phyloP scores from a whole-genome alignment of 1,284 basidiomycete species.

The Trichosporon sp. region DNA sequence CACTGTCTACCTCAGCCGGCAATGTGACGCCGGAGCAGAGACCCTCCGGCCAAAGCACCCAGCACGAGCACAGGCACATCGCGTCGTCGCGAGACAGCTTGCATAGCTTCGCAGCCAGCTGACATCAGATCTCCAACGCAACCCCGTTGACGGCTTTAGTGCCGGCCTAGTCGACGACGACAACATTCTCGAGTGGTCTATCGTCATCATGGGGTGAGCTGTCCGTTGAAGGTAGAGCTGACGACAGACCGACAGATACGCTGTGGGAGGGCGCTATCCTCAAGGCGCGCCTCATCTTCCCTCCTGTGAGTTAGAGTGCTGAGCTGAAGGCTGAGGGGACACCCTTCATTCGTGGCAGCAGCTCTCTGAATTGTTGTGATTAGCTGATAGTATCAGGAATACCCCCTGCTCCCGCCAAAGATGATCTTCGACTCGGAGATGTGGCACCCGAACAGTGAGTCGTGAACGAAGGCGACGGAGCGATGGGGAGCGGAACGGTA shows the following conservation, averaged over 20 bases:
- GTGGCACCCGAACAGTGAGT: slow-evolving; percentile 97
- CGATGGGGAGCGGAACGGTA: not conserved
- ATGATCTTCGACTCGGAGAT: slow-evolving; percentile 93
- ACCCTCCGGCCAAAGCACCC: not conserved
- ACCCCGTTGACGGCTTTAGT: slow-evolving; percentile 87
- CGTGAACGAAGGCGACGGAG: not conserved
- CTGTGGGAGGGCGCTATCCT: slow-evolving; percentile 91
- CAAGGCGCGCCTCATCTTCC: slow-evolving; percentile 80
- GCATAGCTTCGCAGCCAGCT: too few relatives aligned
- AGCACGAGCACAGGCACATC: too few relatives aligned
- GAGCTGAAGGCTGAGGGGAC: too few relatives aligned
- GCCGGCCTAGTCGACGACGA: slow-evolving; percentile 89
- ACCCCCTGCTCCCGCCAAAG: slow-evolving; percentile 86
- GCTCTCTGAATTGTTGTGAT: too few relatives aligned
- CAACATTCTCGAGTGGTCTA: slow-evolving; percentile 86
- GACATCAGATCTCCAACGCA: slow-evolving; percentile 67
- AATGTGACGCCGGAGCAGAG: too few relatives aligned
- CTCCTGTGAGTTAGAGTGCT: slow-evolving; percentile 49
- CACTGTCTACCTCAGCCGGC: not conserved
- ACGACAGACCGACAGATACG: slow-evolving; percentile 71
- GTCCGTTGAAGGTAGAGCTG: not conserved
- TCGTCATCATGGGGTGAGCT: slow-evolving; percentile 78
- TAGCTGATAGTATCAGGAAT: slow-evolving; percentile 56
- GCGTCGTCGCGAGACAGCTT: too few relatives aligned
- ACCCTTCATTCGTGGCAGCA: too few relatives aligned